Conservation (phyloP, 139 green algal genomes). For the Chlorella sp. region DNA sequence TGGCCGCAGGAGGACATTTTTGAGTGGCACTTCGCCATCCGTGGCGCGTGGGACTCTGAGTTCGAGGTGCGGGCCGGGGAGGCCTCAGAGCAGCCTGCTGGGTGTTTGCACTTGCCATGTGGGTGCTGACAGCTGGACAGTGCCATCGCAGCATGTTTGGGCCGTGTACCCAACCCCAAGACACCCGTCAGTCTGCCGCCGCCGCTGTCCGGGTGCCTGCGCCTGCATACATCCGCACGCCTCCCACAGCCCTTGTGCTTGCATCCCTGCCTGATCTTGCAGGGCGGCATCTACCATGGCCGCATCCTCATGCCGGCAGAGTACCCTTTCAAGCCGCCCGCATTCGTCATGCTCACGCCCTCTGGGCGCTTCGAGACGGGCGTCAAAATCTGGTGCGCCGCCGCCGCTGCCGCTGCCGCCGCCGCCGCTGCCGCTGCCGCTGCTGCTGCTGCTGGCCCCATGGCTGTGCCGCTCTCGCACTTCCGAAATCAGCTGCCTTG, state of each 20-base stretch:
- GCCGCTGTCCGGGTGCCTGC: neutral
- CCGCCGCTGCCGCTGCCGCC: too few relatives aligned
- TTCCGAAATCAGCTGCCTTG: too few relatives aligned
- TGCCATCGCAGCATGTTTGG: too few relatives aligned
- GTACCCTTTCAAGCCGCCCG: slow-evolving; percentile 98
- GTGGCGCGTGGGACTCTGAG: slow-evolving; percentile 87
- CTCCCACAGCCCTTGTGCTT: too few relatives aligned
- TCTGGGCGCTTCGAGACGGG: slow-evolving; percentile 92
- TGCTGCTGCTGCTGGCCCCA: too few relatives aligned
- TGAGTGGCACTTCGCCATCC: slow-evolving; percentile 98
- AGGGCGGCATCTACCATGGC: slow-evolving; percentile 98
- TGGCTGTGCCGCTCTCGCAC: too few relatives aligned
- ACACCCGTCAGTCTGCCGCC: neutral
- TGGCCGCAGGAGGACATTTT: slow-evolving; percentile 93
- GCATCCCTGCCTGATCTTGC: neutral
- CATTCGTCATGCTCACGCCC: slow-evolving; percentile 94
- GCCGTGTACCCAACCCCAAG: too few relatives aligned
- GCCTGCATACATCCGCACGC: too few relatives aligned
- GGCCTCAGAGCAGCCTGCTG: neutral
- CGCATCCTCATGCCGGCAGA: slow-evolving; percentile 96
- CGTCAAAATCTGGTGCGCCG: slow-evolving; percentile 71
- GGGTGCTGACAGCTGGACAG: neutral
- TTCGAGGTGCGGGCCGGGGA: slow-evolving; percentile 78
- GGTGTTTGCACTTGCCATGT: neutral
- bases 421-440: slow-evolving; percentile 58